Evolutionary conservation across 257 asterid genomes (phyloP), one percentile per base, ranked within the genome.

Genomic region (Haberlea rhodopensis): DNA sequence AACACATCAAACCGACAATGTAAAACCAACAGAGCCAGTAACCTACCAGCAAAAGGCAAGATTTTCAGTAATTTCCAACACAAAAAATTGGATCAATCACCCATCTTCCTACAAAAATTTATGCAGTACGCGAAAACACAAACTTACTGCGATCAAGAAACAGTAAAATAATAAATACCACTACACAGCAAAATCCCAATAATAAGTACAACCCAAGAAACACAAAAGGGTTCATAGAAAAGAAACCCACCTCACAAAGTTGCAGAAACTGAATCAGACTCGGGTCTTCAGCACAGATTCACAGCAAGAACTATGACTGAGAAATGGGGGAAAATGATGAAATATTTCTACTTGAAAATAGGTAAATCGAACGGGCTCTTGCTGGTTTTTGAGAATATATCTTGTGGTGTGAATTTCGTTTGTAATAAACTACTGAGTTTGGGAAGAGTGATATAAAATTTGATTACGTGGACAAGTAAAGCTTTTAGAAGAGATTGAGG

Each of bases 191-290:
- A 31, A 27, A 45, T 11, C 13, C 46, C 7, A 46, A 68, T 57
- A 49, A 6, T 6, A 19, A 29, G 46, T 5, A 57, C 67, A 60
- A 24, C 40, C 27, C 57, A 58, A 31, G 10, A 68, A 65, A 5
- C 13, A 13, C 3, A 52, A 25, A 28, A 26, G 49, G 31, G 6
- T 32, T 32, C 18, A 31, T 24, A 18, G 23, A 68, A 29, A 23
- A 45, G n/a, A 26, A 75, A 63, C 71, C 40, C 25, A 77, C 82
- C 82, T 60, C 68, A 51, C 31, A 34, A 20, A 60, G 63, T 16
- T 51, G 67, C 43, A 34, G 26, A 24, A 31, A 15, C 22, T 32
- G 56, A 21, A 29, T 43, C 16, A 61, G 67, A 52, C 71, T 28
- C 28, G 43, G 46, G 19, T 26, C 43, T 53, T 11, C 4, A 37